Evolutionary conservation across 352 stramenopile genomes (phyloP).

Genomic region (Phytophthora citrophthora): DNA sequence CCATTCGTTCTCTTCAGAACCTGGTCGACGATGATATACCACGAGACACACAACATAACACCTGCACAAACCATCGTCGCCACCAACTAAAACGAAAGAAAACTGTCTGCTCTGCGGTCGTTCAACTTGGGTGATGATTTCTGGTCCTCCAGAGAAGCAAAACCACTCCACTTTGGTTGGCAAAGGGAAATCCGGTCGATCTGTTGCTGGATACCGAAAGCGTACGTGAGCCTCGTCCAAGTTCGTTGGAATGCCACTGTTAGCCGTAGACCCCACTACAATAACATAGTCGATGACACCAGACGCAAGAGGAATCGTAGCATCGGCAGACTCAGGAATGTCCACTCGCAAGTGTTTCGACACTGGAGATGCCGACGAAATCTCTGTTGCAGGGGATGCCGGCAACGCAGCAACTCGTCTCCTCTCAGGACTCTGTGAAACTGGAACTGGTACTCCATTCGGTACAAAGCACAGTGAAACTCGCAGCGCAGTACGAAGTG

Average conservation of each 20-base stretch:
- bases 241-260: not conserved
- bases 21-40: conserved; percentile 59
- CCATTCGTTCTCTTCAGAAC: conserved; percentile 47
- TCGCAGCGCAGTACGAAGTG: conserved; percentile 66
- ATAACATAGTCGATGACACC: conserved; percentile 85
- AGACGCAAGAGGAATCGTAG: conserved; percentile 48
- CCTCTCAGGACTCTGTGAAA: conserved; percentile 24
- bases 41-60: conserved; percentile 79
- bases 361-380: conserved; percentile 45
- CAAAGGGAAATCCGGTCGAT: conserved; percentile 67
- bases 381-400: conserved; percentile 30
- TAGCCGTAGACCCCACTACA: conserved; percentile 50
- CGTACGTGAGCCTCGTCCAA: conserved; percentile 63
- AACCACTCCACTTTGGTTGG: conserved; percentile 92
- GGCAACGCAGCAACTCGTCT: conserved; percentile 26
- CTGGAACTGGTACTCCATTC: conserved; percentile 13
- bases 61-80: conserved; percentile 68
- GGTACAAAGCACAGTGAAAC: conserved; percentile 77
- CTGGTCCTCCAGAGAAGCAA: conserved; percentile 76
- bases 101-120: conserved; percentile 67
- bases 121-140: conserved; percentile 55
- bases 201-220: conserved; percentile 63
- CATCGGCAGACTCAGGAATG: conserved; percentile 5
- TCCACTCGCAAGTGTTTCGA: conserved; percentile 28
- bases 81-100: conserved; percentile 83